A percentile compares a stretch with the other conserved stretches of the same genome.
Evolutionary conservation across 768 basidiomycete genomes (phyloP).

Genomic region (Suillus plorans): DNA sequence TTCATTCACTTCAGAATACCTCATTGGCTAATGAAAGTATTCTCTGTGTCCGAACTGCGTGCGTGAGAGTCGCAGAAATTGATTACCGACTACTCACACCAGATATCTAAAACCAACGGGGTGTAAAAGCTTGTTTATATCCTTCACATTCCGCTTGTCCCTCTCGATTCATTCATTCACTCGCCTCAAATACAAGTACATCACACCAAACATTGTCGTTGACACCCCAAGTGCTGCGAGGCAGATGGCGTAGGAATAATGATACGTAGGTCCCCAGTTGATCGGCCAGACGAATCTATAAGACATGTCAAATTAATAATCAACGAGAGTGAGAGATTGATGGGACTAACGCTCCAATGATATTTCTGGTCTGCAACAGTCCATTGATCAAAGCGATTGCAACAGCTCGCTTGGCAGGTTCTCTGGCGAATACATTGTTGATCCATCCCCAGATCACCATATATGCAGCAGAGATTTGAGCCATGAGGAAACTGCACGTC

Average conservation of each 20-base stretch:
- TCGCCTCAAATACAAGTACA: constrained; percentile 39
- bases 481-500: constrained; percentile 61
- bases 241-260: constrained; percentile 67
- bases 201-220: constrained; percentile 46
- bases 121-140: neutral
- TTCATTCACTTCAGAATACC: neutral
- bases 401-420: constrained; percentile 81
- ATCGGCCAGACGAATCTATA: constrained; percentile 50
- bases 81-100: neutral
- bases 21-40: neutral
- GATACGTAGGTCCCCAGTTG: constrained; percentile 66
- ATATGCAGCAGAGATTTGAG: constrained; percentile 66
- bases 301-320: neutral
- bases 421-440: constrained; percentile 60
- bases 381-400: constrained; percentile 77
- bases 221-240: constrained; percentile 51
- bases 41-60: neutral
- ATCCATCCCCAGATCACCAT: constrained; percentile 55
- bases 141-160: constrained; percentile 25
- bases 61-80: neutral
- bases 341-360: constrained; percentile 66
- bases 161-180: constrained; percentile 38
- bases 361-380: constrained; percentile 77
- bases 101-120: constrained; percentile 5
- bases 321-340: neutral